Percentiles rank a stretch among this genome's conserved stretches.
phyloP scores from a whole-genome alignment of 2,329 filamentous ascomycete species.

The Trichoderma lentiforme region DNA sequence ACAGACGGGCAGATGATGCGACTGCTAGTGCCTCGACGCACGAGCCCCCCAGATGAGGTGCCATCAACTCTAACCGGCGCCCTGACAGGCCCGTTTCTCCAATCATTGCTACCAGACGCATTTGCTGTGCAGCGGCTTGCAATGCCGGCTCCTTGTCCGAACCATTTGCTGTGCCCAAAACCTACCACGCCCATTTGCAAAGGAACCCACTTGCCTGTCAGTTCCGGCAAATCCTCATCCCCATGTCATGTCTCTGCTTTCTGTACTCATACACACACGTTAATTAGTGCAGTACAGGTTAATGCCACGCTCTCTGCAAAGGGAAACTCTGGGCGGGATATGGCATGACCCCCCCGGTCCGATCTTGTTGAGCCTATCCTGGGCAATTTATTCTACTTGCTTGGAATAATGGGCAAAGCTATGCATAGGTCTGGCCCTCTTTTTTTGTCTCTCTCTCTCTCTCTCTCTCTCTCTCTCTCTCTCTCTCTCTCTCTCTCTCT shows the following conservation, averaged over 20 bases:
- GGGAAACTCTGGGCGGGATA: background rate
- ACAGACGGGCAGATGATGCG: background rate
- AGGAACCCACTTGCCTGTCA: constrained; percentile 12
- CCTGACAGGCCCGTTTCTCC: background rate
- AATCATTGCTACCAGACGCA: background rate
- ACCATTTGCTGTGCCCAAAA: background rate
- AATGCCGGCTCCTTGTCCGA: background rate
- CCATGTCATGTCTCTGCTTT: background rate
- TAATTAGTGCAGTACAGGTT: background rate
- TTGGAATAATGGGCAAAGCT: background rate
- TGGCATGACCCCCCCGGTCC: background rate
- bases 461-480: background rate
- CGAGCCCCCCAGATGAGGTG: background rate
- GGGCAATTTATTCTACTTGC: background rate
- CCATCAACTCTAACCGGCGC: constrained; percentile 12
- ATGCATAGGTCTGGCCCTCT: background rate
- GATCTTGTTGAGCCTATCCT: background rate
- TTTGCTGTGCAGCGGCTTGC: background rate
- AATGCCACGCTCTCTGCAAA: background rate
- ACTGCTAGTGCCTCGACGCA: background rate
- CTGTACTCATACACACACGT: background rate
- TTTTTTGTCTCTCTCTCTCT: background rate
- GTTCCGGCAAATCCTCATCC: constrained; percentile 14
- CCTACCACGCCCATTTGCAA: background rate
- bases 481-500: background rate